Evolutionary conservation across 352 stramenopile species (phyloP).

Genomic region (Phytophthora pinifolia): DNA sequence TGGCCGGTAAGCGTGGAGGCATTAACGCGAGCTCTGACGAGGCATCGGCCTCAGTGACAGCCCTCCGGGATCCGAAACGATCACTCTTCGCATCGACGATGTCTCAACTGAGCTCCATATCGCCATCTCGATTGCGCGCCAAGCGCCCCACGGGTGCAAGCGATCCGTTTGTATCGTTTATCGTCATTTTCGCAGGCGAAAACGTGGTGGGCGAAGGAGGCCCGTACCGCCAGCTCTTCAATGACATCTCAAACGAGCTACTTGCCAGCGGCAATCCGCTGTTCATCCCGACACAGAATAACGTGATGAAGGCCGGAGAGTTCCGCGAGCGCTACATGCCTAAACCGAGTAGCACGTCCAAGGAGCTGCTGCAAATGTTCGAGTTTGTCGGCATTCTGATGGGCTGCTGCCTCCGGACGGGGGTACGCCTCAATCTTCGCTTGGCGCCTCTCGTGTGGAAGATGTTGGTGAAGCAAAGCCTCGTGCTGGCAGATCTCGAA

Average conservation of each 20-base stretch:
- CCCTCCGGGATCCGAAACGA: constrained; percentile 44
- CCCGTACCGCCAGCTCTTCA: constrained; percentile 80
- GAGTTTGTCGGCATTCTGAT: constrained; percentile 80
- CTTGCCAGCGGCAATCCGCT: constrained; percentile 46
- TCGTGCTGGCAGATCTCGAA: constrained; percentile 58
- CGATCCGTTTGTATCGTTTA: constrained; percentile 82
- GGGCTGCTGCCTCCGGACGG: constrained; percentile 78
- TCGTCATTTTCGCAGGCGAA: constrained; percentile 74
- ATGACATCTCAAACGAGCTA: constrained; percentile 74
- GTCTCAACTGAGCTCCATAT: constrained; percentile 49
- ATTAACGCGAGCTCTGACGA: constrained; percentile 8
- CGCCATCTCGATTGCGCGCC: constrained; percentile 49
- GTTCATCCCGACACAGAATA: constrained; percentile 79
- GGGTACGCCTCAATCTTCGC: constrained; percentile 70
- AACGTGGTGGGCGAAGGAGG: constrained; percentile 81
- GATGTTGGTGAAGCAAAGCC: constrained; percentile 73
- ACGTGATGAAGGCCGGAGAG: constrained; percentile 65
- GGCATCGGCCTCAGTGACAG: constrained; percentile 16
- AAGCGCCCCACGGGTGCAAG: constrained; percentile 77
- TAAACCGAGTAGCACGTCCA: constrained; percentile 54
- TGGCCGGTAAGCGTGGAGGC: constrained; percentile 35
- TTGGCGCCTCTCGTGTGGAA: constrained; percentile 81
- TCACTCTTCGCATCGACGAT: constrained; percentile 76
- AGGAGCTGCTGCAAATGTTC: constrained; percentile 64
- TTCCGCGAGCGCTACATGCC: constrained; percentile 70